A percentile compares a stretch with the other conserved stretches of the same genome.
Conservation (phyloP, 768 basidiomycete species). For the Rhizopogon salebrosus region DNA sequence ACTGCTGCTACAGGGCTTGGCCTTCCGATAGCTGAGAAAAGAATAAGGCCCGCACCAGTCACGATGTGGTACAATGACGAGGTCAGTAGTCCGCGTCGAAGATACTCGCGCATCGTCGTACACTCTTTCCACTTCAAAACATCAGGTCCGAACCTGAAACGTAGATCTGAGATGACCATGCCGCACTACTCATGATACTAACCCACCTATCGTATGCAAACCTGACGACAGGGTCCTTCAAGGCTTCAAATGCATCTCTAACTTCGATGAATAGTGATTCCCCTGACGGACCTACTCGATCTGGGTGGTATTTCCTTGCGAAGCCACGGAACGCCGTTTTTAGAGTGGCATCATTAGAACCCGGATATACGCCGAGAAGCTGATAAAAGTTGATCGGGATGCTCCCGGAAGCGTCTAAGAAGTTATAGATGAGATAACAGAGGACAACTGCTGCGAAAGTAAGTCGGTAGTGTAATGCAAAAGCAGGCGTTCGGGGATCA, state of each 20-base stretch:
- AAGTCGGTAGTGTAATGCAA: constrained; percentile 56
- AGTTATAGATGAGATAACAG: constrained; percentile 61
- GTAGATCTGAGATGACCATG: constrained; percentile 5
- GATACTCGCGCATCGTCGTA: constrained; percentile 63
- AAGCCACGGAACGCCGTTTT: constrained; percentile 74
- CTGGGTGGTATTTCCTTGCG: constrained; percentile 72
- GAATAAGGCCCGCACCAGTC: constrained; percentile 48
- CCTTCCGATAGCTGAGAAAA: constrained; percentile 59
- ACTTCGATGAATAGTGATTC: constrained; percentile 66
- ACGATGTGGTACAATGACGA: constrained; percentile 65
- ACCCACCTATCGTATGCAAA: constrained; percentile 84
- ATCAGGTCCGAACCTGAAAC: constrained; percentile 68
- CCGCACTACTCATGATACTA: background rate
- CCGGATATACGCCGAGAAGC: constrained; percentile 55
- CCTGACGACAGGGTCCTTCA: constrained; percentile 70
- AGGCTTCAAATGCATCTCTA: constrained; percentile 69
- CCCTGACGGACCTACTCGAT: constrained; percentile 54
- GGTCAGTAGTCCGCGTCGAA: constrained; percentile 58
- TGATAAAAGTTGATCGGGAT: constrained; percentile 76
- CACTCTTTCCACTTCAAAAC: constrained; percentile 65
- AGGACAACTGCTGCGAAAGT: constrained; percentile 61
- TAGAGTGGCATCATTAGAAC: constrained; percentile 61
- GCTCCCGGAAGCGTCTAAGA: constrained; percentile 50
- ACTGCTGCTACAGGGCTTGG: constrained; percentile 62
- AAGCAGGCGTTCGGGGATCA: constrained; percentile 36